Base-by-base conservation (phyloP, 371 early-diverging fungal species). In the Haplosporangium sp. region DNA sequence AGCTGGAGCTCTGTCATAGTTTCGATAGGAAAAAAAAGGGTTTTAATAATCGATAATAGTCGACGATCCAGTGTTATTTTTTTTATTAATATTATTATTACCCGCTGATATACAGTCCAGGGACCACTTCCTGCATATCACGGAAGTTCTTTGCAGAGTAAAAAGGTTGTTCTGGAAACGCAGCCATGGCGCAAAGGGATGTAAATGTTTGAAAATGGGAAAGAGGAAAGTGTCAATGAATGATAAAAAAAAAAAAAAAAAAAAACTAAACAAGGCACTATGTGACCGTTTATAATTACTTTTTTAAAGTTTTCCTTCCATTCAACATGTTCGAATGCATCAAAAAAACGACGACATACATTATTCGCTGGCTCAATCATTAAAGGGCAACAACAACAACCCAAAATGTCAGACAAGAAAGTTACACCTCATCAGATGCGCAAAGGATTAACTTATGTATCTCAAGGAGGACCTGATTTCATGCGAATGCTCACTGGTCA, bases 101-200 rank as follows among this genome's bases (percentile, higher is more conserved):
- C 44, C 88, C 88, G 38, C 88, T 84, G 7, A 87, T 79, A 38
- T 76, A 86, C 2, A 88, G 77, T 9, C 88, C 81, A 47, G 88
- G 85, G 9, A 85, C 63, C 10, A 88, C 81, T 47, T 88, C 85
- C 40, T 85, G 85, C 65, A 83, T 79, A 10, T 69, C 69, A 11
- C 72, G 69, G 34, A 72, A 48, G 58, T 27, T 48, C 19, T 15
- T 42, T 20, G 59, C 19, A 27, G 60, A 64, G 58, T 55, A 71
- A 20, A 70, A 4, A 10, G 71, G 63, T 17, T 63, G 20, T 35
- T 58, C 55, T 47, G 47, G 47, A 55, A 55, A 55, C 55, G 20
- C 20, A 44, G 5, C 8, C 44, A 44, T 44, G 58, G 20, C 11
- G 37, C 34, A 37, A 35, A n/a, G 8, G 8, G 44, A 1, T 44